Base-by-base conservation (phyloP, 768 basidiomycete species). In the Agrocybe praecox region DNA sequence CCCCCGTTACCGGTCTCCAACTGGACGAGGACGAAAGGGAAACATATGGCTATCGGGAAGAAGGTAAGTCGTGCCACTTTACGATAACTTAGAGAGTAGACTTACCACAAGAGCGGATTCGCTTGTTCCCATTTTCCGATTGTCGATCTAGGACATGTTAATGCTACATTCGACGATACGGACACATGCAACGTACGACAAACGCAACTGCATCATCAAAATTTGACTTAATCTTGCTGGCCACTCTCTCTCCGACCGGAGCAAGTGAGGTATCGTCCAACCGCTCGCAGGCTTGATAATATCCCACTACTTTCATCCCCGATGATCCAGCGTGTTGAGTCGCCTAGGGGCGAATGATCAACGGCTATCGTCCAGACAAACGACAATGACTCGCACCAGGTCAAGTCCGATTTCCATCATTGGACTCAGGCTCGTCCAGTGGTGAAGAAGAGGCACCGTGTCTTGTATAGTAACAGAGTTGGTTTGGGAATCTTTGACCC, bases 371-470 rank as follows among this genome's bases (percentile, higher is more conserved):
- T 51, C 26, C 51, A 40, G 48, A 48, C 49, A 53, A 52, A 14
- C 8, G 15, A 45, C 15, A 23, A 33, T 7, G 26, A 15, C 49
- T 72, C 85, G 62, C 61, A 90, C 90, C 65, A 91, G 73, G 63
- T 90, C 89, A 42, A 92, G 79, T 22, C 90, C 92, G 58, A 91
- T 86, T 67, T 92, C 90, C 88, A 92, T 92, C 86, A 89, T 89
- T 3, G 90, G 89, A 58, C 87, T 89, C 52, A 94, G 77, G 62
- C 81, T 87, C 7, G 90, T 91, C 91, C 91, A 94, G 67, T 92
- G 86, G 66, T 94, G 92, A 49, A 92, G 80, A 33, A 94, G 76
- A 15, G 92, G 92, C 36, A 94, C 76, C 2, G 85, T 81, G 65
- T 94, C 90, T 48, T 76, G 72, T 48, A 89, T 80, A 52, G 69